A percentile compares a stretch with the other conserved stretches of the same genome.
Conservation (phyloP, 1,284 basidiomycete genomes). For the Exobasidium rhododendri region DNA sequence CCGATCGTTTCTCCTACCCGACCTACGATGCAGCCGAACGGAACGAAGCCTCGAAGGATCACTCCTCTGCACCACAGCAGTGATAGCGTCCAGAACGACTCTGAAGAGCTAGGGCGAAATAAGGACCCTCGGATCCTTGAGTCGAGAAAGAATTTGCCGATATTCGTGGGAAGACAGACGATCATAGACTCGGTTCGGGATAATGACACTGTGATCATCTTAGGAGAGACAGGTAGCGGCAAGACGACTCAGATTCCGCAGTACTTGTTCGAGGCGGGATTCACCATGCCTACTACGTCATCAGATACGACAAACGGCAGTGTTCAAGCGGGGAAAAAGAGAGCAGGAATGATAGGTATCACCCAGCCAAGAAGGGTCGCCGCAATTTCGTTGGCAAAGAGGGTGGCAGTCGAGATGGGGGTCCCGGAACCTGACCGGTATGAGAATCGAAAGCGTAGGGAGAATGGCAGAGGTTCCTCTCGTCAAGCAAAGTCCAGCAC, state of each 20-base stretch:
- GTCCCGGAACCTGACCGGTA: constrained; percentile 44
- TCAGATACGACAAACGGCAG: constrained; percentile 67
- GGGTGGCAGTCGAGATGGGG: constrained; percentile 82
- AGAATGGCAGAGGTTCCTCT: not conserved
- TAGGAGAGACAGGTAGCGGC: constrained; percentile 95
- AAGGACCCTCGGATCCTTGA: constrained; percentile 30
- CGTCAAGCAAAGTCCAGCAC: constrained; percentile 1
- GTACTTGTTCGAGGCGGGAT: constrained; percentile 12
- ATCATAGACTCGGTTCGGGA: constrained; percentile 55
- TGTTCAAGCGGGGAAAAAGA: not conserved
- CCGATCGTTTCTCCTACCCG: not conserved
- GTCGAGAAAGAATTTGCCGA: constrained; percentile 35
- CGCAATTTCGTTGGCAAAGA: constrained; percentile 82
- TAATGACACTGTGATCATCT: constrained; percentile 83
- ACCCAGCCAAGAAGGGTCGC: constrained; percentile 94
- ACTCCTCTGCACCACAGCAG: not conserved
- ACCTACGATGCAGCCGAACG: not conserved
- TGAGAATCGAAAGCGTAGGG: not conserved
- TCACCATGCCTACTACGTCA: not conserved
- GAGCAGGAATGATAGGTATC: constrained; percentile 59
- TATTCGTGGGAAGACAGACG: constrained; percentile 36
- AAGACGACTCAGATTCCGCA: constrained; percentile 71
- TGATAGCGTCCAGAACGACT: not conserved
- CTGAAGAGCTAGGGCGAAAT: not conserved
- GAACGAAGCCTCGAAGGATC: not conserved